Evolutionary conservation across 2,329 filamentous ascomycete species (phyloP).

Genomic region (Cyanodermella asteris): DNA sequence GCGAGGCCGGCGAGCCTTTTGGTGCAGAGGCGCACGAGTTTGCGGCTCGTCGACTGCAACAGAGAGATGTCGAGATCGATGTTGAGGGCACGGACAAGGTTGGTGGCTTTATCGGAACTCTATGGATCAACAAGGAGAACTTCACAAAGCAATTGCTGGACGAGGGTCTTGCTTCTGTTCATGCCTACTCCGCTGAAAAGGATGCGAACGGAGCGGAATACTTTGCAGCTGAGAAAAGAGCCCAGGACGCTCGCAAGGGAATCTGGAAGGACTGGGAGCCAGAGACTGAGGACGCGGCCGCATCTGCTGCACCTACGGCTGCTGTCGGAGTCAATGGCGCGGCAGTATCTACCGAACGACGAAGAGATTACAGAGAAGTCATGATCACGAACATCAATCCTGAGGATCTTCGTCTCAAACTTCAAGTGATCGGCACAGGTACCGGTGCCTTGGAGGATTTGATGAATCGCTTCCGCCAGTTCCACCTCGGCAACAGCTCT

Average conservation of each 20-base stretch:
- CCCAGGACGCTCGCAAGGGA: constrained; percentile 72
- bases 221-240: constrained; percentile 65
- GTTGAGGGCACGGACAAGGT: constrained; percentile 90
- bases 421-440: constrained; percentile 67
- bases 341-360: constrained; percentile 33
- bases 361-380: constrained; percentile 86
- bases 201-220: constrained; percentile 75
- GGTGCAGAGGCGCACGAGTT: constrained; percentile 88
- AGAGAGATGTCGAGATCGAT: constrained; percentile 90
- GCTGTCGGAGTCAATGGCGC: constrained; percentile 19
- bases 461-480: constrained; percentile 78
- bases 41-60: constrained; percentile 68
- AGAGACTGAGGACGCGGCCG: constrained; percentile 26
- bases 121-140: constrained; percentile 87
- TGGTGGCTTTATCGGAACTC: constrained; percentile 85
- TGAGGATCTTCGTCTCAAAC: constrained; percentile 57
- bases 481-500: constrained; percentile 65
- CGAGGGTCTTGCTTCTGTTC: constrained; percentile 79
- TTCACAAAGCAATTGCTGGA: constrained; percentile 86
- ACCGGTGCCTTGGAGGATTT: constrained; percentile 67
- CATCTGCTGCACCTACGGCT: not conserved
- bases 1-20: constrained; percentile 74
- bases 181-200: constrained; percentile 90
- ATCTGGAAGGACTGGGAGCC: constrained; percentile 90
- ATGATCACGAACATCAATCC: constrained; percentile 74